phyloP scores from a whole-genome alignment of 2,329 filamentous ascomycete species.

The Diaporthe citrichinensis region DNA sequence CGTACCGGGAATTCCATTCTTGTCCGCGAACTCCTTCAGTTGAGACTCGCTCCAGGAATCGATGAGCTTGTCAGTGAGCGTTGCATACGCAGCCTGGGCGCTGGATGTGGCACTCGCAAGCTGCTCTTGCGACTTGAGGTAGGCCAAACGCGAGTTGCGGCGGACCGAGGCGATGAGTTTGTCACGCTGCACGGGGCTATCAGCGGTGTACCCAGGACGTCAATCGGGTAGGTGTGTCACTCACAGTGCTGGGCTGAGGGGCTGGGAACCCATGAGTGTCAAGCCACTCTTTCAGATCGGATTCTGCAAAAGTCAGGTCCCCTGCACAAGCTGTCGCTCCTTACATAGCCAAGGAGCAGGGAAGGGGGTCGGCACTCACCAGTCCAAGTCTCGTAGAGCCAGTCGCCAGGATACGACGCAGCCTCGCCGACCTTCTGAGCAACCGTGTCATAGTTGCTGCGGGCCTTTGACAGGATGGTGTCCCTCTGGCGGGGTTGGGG shows the following conservation, averaged over 20 bases:
- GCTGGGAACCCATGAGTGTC: slow-evolving; percentile 88
- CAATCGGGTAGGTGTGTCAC: slow-evolving; percentile 33
- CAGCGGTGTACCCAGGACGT: slow-evolving; percentile 36
- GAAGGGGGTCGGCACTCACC: slow-evolving; percentile 46
- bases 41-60: slow-evolving; percentile 90
- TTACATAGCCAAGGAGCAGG: not conserved
- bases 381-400: slow-evolving; percentile 92
- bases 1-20: slow-evolving; percentile 79
- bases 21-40: slow-evolving; percentile 93
- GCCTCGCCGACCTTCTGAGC: slow-evolving; percentile 84
- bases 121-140: slow-evolving; percentile 75
- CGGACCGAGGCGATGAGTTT: slow-evolving; percentile 90
- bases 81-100: slow-evolving; percentile 78
- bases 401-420: slow-evolving; percentile 90
- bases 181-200: slow-evolving; percentile 70
- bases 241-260: slow-evolving; percentile 80
- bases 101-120: slow-evolving; percentile 73
- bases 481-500: slow-evolving; percentile 91
- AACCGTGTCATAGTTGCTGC: slow-evolving; percentile 83
- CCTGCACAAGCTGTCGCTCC: accelerated
- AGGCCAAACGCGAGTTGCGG: slow-evolving; percentile 88
- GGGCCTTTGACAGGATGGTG: slow-evolving; percentile 81
- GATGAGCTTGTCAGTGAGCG: slow-evolving; percentile 85
- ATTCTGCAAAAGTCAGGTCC: slow-evolving; percentile 65
- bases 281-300: slow-evolving; percentile 93